Percentiles rank a stretch among this genome's conserved stretches.
phyloP scores from a whole-genome alignment of 2,329 filamentous ascomycete species.

The Conoideocrella luteorostrata region DNA sequence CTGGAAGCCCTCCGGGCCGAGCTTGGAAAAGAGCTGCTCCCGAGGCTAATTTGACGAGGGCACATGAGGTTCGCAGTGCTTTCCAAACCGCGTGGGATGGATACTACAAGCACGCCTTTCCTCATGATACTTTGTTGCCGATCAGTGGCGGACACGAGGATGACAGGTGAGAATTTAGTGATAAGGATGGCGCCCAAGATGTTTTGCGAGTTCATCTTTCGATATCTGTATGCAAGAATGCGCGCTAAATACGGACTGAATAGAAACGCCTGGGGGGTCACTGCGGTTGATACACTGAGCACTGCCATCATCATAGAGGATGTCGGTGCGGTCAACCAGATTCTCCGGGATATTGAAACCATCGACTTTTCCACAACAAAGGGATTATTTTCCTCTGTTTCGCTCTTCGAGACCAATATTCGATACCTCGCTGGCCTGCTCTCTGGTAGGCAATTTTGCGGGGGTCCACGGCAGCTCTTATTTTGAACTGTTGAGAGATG shows the following conservation, averaged over 20 bases:
- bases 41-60: not conserved
- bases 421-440: constrained; percentile 80
- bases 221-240: too few relatives aligned
- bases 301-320: constrained; percentile 75
- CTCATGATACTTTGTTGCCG: constrained; percentile 68
- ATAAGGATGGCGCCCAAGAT: too few relatives aligned
- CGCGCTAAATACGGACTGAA: too few relatives aligned
- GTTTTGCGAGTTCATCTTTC: too few relatives aligned
- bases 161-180: constrained; percentile 57
- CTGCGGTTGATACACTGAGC: constrained; percentile 71
- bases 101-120: constrained; percentile 68
- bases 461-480: not conserved
- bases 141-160: constrained; percentile 58
- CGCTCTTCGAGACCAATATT: constrained; percentile 86
- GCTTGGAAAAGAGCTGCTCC: not conserved
- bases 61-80: constrained; percentile 48
- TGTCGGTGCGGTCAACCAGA: constrained; percentile 59
- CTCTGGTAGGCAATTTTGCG: constrained; percentile 43
- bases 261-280: constrained; percentile 81
- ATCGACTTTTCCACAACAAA: constrained; percentile 63
- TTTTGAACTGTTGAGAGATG: too few relatives aligned
- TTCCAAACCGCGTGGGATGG: constrained; percentile 67
- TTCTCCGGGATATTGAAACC: constrained; percentile 61
- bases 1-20: not conserved
- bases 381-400: constrained; percentile 45